phyloP scores from a whole-genome alignment of 371 early-diverging fungal genomes.

The Blakeslea trispora region DNA sequence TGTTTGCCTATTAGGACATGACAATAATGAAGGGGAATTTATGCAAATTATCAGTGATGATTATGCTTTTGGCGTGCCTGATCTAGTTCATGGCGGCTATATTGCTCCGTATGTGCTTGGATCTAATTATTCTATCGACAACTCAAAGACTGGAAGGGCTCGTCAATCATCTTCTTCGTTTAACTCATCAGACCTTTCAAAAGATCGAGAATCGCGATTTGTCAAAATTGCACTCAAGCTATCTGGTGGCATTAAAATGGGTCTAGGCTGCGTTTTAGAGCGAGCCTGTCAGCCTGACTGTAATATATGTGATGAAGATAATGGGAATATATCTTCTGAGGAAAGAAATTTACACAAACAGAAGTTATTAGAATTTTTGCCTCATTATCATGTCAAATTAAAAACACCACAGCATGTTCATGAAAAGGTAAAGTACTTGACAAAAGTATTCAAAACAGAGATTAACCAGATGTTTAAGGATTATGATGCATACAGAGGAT shows the following conservation, averaged over 20 bases:
- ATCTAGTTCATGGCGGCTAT: conserved; percentile 42
- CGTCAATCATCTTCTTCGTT: conserved; percentile 15
- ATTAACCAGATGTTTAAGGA: conserved; percentile 13
- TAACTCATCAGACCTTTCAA: conserved; percentile 11
- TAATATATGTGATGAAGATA: conserved; percentile 19
- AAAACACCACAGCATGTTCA: conserved; percentile 40
- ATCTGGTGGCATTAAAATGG: conserved; percentile 44
- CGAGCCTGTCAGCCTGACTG: conserved; percentile 39
- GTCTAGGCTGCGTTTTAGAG: conserved; percentile 54
- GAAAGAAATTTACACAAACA: conserved; percentile 26
- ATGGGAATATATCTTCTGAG: conserved; percentile 13
- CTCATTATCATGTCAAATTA: conserved; percentile 56
- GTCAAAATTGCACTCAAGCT: conserved; percentile 38
- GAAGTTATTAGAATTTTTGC: conserved; percentile 44
- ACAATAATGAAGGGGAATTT: conserved; percentile 45
- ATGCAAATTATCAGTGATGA: conserved; percentile 53
- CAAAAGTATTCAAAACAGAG: too few species aligned
- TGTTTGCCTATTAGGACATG: conserved; percentile 39
- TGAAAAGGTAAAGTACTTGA: conserved; percentile 14
- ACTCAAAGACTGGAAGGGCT: background rate
- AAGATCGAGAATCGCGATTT: conserved; percentile 19
- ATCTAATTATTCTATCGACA: background rate
- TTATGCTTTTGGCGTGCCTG: conserved; percentile 52
- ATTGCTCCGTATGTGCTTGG: conserved; percentile 29
- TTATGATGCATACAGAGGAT: conserved; percentile 64